Conservation (phyloP, 352 stramenopile species). For the Globisporangium alternatum region DNA sequence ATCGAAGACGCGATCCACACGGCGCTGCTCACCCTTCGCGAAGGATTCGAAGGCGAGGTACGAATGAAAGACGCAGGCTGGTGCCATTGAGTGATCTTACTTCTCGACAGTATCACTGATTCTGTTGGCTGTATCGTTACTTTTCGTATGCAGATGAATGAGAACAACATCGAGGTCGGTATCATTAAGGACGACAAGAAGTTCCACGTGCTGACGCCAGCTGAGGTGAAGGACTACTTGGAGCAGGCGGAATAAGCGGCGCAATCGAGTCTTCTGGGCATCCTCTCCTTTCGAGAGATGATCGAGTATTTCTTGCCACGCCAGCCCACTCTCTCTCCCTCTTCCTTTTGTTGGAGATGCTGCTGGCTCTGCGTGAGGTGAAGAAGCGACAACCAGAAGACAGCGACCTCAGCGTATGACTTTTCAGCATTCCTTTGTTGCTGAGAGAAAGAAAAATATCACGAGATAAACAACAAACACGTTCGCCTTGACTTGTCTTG, state of each 20-base stretch:
- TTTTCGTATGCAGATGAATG: constrained; percentile 90
- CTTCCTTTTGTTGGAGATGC: not conserved
- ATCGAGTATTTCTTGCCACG: not conserved
- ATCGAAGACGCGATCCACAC: constrained; percentile 99
- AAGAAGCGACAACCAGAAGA: not conserved
- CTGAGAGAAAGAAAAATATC: constrained; percentile 1
- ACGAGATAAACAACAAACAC: constrained; percentile 3
- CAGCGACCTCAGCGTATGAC: not conserved
- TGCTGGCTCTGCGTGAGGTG: not conserved
- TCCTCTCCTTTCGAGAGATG: not conserved
- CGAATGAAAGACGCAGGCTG: not conserved
- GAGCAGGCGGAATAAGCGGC: constrained; percentile 95
- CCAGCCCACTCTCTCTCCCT: not conserved
- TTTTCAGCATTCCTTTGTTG: constrained; percentile 1
- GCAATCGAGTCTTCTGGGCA: not conserved
- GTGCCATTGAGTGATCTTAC: not conserved
- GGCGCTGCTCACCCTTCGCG: constrained; percentile 97
- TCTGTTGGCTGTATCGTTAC: not conserved
- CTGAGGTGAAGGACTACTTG: constrained; percentile 99
- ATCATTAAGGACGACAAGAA: constrained; percentile 97
- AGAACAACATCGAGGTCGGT: constrained; percentile 98
- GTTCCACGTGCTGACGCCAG: constrained; percentile 96
- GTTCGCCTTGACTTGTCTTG: constrained; percentile 2
- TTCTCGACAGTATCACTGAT: not conserved
- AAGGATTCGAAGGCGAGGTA: constrained; percentile 97